Evolutionary conservation across 225 moss, liverwort and hornwort genomes (phyloP).

Genomic region (Thuidium tamariscinum): DNA sequence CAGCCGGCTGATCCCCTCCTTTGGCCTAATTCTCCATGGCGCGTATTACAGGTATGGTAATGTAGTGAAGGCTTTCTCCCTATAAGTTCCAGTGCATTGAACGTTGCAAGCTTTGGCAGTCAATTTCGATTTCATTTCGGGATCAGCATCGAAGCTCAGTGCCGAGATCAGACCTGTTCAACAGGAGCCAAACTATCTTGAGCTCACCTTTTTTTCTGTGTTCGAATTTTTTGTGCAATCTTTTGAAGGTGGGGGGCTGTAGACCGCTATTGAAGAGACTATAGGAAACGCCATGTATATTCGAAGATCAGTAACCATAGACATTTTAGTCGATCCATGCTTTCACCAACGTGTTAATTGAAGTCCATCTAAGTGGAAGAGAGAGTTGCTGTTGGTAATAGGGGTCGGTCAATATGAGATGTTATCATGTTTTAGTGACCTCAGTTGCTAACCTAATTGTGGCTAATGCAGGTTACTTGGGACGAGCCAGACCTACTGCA

Average conservation of each 20-base stretch:
- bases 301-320: no score
- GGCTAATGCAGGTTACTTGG: constrained; percentile 75
- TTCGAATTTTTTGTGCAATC: background rate
- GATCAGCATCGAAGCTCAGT: background rate
- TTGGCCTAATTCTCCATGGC: constrained; percentile 98
- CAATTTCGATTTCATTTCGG: background rate
- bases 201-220: no score
- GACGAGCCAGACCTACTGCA: constrained; percentile 97
- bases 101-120: background rate
- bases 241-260: background rate
- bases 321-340: background rate
- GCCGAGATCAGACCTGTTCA: background rate
- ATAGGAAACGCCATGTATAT: no score
- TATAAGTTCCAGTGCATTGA: background rate
- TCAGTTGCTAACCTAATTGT: background rate
- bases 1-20: constrained; percentile 85
- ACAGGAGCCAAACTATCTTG: background rate
- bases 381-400: no score
- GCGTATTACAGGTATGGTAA: constrained; percentile 71
- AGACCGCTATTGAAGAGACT: background rate
- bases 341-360: background rate
- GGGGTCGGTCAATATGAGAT: background rate
- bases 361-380: background rate
- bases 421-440: background rate
- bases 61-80: background rate